Evolutionary conservation across 2,329 filamentous ascomycete species (phyloP), one percentile per base, ranked within the genome.

Genomic region (Fusarium proliferatum): DNA sequence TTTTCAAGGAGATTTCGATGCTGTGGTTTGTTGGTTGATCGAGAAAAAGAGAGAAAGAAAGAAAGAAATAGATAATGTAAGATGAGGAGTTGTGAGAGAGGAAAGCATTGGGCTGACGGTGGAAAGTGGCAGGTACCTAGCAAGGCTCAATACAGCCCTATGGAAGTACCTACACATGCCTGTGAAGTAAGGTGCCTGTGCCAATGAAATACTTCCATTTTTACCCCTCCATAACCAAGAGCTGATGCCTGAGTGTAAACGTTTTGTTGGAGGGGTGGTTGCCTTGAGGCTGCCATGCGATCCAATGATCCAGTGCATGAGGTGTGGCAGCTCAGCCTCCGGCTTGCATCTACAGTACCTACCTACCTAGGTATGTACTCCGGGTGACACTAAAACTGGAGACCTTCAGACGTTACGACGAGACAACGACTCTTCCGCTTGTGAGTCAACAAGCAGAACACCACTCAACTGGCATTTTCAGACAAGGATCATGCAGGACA

Each of bases 281-380:
- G 71, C 71, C 70, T 73, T 73, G 71, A 74, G 71, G 71, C 63
- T 68, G 61, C 72, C 43, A 56, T 65, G 53, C 61, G 46, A 26
- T 43, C 26, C 34, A 69, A 61, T 36, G 28, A 36, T 21, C 13
- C 23, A 55, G 26, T 30, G 36, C 19, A 56, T 23, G 28, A 58
- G n/a, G 30, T 58, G 55, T 48, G 55, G 34, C 62, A 63, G 55
- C 55, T 48, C 53, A 63, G 61, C 42, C 53, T 33, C 33, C 33
- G 19, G 51, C 57, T 23, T 52, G n/a, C 33, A 49, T 26, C 26
- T 52, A 53, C 34, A 60, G 34, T 11, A 26, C 6, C 23, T 23
- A 23, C 6, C 23, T 23, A 23, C 23, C 26, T 26, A 26, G 6
- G 26, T 26, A 30, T 30, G 30, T 30, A 33, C n/a, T 19, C 17